Percentiles rank a stretch among this genome's conserved stretches.
Conservation (phyloP, 352 stramenopile genomes). For the Phytophthora tubulina region DNA sequence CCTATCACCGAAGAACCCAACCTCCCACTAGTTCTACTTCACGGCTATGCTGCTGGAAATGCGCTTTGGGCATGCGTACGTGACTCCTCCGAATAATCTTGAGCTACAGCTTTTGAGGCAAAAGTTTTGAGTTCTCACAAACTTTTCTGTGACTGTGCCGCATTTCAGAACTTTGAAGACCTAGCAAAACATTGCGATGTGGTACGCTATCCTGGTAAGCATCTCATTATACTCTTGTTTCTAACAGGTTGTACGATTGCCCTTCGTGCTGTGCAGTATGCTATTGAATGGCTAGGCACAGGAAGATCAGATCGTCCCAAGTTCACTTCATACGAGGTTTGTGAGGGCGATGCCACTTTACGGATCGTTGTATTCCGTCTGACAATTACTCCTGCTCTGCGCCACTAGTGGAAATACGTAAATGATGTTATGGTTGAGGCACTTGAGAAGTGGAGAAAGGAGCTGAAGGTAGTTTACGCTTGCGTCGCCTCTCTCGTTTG, state of each 20-base stretch:
- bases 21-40: constrained; percentile 62
- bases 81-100: constrained; percentile 21
- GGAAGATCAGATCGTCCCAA: constrained; percentile 69
- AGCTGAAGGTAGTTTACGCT: constrained; percentile 44
- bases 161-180: constrained; percentile 65
- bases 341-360: background rate
- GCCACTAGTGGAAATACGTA: constrained; percentile 61
- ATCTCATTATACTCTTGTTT: background rate
- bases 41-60: constrained; percentile 73
- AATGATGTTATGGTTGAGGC: constrained; percentile 69
- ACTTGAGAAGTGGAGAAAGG: constrained; percentile 72
- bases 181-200: constrained; percentile 69
- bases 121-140: background rate
- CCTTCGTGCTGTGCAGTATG: constrained; percentile 48
- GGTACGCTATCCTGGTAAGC: constrained; percentile 15
- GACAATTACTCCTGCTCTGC: background rate
- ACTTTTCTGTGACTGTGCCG: background rate
- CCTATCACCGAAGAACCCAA: constrained; percentile 18
- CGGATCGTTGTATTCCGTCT: background rate
- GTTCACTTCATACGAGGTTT: constrained; percentile 66
- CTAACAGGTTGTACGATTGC: no score
- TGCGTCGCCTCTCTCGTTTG: background rate
- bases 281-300: constrained; percentile 75
- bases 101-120: background rate
- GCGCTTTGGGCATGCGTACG: constrained; percentile 73